Percentiles rank a stretch among this genome's conserved stretches.
These are phyloP conservation scores for Chondrus crispus DNA, from an alignment of 23 red algal genomes.

Conservation along the genomic window DNA sequence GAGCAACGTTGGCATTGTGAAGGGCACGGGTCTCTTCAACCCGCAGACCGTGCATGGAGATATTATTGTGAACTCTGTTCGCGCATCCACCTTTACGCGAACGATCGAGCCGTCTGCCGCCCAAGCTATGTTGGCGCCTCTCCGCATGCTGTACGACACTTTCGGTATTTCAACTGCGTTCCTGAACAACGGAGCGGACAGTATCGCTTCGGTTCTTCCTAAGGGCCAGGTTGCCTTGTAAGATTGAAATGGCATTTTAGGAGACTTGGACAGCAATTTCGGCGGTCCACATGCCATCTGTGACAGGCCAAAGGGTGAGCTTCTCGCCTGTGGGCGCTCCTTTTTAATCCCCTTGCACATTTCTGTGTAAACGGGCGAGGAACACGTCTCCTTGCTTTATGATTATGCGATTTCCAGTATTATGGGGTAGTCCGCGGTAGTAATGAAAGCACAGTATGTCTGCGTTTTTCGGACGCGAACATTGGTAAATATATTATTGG, in stretches of 20 bases:
- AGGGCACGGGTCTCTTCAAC: constrained; percentile 59
- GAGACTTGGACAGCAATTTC: no score
- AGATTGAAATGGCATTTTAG: neutral
- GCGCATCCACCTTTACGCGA: constrained; percentile 47
- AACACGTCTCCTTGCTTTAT: no score
- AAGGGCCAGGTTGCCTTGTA: constrained; percentile 12
- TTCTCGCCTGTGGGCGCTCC: no score
- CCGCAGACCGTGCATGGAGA: constrained; percentile 76
- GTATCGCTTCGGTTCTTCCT: constrained; percentile 39
- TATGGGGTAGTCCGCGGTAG: no score
- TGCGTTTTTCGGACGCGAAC: no score
- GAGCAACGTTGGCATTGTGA: neutral
- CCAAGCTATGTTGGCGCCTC: constrained; percentile 35
- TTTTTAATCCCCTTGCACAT: no score
- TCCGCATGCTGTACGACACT: constrained; percentile 25
- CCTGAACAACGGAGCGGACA: constrained; percentile 49
- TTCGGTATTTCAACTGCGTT: constrained; percentile 31
- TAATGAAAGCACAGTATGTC: no score
- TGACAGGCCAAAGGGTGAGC: no score
- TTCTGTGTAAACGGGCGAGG: no score
- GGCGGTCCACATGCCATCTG: no score
- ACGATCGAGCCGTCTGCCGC: constrained; percentile 24
- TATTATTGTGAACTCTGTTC: constrained; percentile 59
- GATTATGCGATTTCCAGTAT: no score
- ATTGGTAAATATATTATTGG: no score